phyloP scores from a whole-genome alignment of 1,284 basidiomycete genomes.

The Stygiomarasmius scandens region DNA sequence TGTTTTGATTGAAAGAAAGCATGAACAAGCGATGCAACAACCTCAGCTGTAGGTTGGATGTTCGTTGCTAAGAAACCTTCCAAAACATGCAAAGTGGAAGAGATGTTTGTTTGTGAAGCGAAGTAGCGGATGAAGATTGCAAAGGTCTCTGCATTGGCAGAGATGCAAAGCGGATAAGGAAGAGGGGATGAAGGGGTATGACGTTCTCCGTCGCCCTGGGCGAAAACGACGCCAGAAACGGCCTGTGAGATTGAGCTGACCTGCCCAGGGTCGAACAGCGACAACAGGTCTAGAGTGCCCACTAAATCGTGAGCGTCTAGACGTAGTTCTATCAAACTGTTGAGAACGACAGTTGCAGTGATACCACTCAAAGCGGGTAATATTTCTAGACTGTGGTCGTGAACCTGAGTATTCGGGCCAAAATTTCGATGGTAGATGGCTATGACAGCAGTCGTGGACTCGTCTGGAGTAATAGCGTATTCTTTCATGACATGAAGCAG shows the following conservation, averaged over 20 bases:
- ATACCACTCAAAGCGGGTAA: slow-evolving; percentile 42
- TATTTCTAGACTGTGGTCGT: slow-evolving; percentile 50
- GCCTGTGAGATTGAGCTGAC: slow-evolving; percentile 23
- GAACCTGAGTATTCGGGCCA: slow-evolving; percentile 59
- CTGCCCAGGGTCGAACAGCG: slow-evolving; percentile 43
- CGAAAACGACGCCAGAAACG: slow-evolving; percentile 35
- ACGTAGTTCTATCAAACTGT: slow-evolving; percentile 62
- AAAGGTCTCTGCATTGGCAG: slow-evolving; percentile 62
- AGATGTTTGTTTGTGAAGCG: slow-evolving; percentile 45
- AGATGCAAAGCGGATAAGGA: slow-evolving; percentile 5
- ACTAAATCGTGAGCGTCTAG: slow-evolving; percentile 57
- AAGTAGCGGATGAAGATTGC: slow-evolving; percentile 65
- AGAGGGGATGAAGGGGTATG: slow-evolving; percentile 2
- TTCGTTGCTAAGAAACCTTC: slow-evolving; percentile 47
- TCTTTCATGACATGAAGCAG: slow-evolving; percentile 57
- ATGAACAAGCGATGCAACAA: slow-evolving; percentile 57
- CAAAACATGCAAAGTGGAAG: slow-evolving; percentile 49
- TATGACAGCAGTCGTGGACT: slow-evolving; percentile 62
- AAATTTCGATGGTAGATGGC: slow-evolving; percentile 59
- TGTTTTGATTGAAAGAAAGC: slow-evolving; percentile 52
- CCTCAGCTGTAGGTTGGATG: slow-evolving; percentile 47
- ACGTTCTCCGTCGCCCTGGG: slow-evolving; percentile 32
- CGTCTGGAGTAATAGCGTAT: slow-evolving; percentile 54
- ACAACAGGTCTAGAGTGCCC: slow-evolving; percentile 48
- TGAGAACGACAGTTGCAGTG: slow-evolving; percentile 55